phyloP scores from a whole-genome alignment of 1,139 yeast species.

The Lodderomyces pseudojiufengensis region DNA sequence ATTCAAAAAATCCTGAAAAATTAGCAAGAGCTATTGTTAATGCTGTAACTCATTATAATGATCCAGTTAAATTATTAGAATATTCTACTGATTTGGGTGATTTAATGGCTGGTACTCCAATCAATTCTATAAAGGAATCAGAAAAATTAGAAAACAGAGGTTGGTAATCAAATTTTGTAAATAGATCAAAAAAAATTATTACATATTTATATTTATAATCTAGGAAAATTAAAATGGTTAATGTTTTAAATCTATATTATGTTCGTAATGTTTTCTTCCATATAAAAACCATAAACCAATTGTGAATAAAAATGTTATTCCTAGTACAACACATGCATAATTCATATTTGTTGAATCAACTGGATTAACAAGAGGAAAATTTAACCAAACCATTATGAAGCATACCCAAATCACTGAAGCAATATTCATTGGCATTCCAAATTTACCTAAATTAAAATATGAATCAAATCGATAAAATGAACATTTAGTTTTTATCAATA shows the following conservation, averaged over 20 bases:
- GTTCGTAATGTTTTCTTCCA: conserved; percentile 19
- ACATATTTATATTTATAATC: too few relatives aligned
- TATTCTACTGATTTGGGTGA: conserved; percentile 75
- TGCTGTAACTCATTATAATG: conserved; percentile 73
- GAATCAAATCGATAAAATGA: conserved; percentile 17
- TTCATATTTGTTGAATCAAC: conserved; percentile 33
- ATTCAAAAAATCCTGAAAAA: conserved; percentile 68
- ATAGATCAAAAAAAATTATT: neutral
- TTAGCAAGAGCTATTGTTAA: conserved; percentile 79
- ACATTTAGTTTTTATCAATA: conserved; percentile 18
- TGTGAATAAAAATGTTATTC: conserved; percentile 27
- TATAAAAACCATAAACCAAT: conserved; percentile 24
- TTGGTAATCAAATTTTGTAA: conserved; percentile 11
- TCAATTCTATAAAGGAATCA: conserved; percentile 43
- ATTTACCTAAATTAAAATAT: conserved; percentile 23
- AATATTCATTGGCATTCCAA: conserved; percentile 25
- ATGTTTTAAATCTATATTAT: conserved; percentile 14
- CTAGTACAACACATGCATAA: conserved; percentile 35
- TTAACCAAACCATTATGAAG: conserved; percentile 28
- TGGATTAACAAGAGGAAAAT: conserved; percentile 27
- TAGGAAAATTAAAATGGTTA: neutral
- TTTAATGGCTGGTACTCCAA: conserved; percentile 68
- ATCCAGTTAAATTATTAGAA: conserved; percentile 62
- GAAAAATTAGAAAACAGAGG: conserved; percentile 36
- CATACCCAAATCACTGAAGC: conserved; percentile 27